These are phyloP conservation scores for Leccinum olivaceopallidum DNA, from an alignment of 768 basidiomycete genomes.

Conservation along the genomic window DNA sequence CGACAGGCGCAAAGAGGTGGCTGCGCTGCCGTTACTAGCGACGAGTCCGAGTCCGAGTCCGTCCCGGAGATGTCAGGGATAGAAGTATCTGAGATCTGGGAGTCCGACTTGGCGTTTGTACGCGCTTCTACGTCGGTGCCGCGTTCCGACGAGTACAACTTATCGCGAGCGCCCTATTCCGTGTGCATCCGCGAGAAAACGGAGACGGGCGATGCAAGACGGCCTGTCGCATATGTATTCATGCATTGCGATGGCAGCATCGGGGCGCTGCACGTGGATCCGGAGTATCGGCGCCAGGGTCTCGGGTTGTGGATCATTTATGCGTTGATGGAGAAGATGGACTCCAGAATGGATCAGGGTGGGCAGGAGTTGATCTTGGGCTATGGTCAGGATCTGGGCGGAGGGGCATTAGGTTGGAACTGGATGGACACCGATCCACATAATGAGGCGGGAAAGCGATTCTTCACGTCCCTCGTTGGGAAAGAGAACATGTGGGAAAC, in stretches of 20 bases:
- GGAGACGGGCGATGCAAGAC: not conserved
- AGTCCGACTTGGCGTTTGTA: constrained; percentile 18
- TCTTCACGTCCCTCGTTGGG: constrained; percentile 16
- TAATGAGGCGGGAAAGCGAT: constrained; percentile 9
- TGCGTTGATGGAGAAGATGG: constrained; percentile 11
- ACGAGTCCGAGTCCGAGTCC: not conserved
- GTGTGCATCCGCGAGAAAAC: constrained; percentile 22
- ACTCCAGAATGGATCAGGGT: constrained; percentile 1
- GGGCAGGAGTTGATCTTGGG: not conserved
- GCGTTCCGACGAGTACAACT: constrained; percentile 21
- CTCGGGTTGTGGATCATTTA: constrained; percentile 14
- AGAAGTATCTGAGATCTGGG: constrained; percentile 9
- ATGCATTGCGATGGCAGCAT: constrained; percentile 25
- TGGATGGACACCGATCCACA: constrained; percentile 17
- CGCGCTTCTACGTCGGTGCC: constrained; percentile 8
- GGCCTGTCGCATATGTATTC: constrained; percentile 15
- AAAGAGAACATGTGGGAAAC: constrained; percentile 1
- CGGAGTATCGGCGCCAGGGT: constrained; percentile 12
- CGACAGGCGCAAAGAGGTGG: not conserved
- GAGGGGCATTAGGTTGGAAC: constrained; percentile 26
- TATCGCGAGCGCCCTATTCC: constrained; percentile 21
- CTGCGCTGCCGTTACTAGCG: too few species aligned
- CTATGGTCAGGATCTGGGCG: constrained; percentile 15
- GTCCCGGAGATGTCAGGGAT: not conserved
- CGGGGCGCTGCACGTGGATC: constrained; percentile 14